Conservation (phyloP, 2,329 filamentous ascomycete genomes). For the Colletotrichum sp. region DNA sequence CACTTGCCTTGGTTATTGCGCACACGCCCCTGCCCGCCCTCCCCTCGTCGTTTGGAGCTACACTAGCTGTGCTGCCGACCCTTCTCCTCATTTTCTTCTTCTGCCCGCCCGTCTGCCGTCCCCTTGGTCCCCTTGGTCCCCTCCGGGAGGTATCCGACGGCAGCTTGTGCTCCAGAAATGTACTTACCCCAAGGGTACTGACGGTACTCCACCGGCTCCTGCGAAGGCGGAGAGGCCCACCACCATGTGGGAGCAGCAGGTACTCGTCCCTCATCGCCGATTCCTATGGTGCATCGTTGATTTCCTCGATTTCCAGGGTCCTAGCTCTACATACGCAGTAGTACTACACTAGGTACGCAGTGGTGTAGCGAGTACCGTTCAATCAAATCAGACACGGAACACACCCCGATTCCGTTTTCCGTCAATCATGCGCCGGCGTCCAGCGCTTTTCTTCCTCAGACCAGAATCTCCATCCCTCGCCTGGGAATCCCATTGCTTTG, state of each 20-base stretch:
- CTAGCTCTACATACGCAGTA: background rate
- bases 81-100: background rate
- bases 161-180: background rate
- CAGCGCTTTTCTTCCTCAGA: background rate
- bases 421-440: slow-evolving; percentile 7
- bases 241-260: slow-evolving; percentile 4
- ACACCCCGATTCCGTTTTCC: slow-evolving; percentile 9
- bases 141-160: background rate
- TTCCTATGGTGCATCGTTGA: slow-evolving; percentile 17
- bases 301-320: slow-evolving; percentile 19
- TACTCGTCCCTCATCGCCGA: slow-evolving; percentile 13
- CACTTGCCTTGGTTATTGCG: background rate
- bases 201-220: background rate
- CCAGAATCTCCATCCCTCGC: background rate
- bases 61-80: background rate
- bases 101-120: background rate
- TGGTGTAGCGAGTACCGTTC: background rate
- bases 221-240: background rate
- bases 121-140: background rate
- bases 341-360: no score
- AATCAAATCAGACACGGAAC: slow-evolving; percentile 6
- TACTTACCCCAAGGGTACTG: background rate
- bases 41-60: background rate
- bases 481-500: background rate
- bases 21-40: background rate